Conservation (phyloP, 2,329 filamentous ascomycete genomes). For the Colletotrichum sp. region DNA sequence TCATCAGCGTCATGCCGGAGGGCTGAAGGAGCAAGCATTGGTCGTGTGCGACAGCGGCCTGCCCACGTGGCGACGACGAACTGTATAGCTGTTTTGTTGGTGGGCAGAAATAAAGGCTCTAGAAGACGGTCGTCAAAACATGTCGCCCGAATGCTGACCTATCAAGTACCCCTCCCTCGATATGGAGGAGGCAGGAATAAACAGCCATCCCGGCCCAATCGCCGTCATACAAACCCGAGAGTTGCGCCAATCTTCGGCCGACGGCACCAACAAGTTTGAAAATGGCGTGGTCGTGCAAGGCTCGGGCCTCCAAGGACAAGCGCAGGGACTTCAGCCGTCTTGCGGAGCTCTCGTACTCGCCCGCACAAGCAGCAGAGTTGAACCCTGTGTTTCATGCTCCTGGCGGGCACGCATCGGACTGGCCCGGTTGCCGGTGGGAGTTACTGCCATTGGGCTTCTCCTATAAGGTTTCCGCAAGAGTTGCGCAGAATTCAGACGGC, state of each 20-base stretch:
- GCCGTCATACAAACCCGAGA: neutral
- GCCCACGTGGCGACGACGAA: neutral
- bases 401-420: neutral
- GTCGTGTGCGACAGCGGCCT: neutral
- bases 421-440: neutral
- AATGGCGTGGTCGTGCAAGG: neutral
- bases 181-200: neutral
- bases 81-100: neutral
- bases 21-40: neutral
- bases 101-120: neutral
- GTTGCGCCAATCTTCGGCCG: neutral
- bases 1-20: neutral
- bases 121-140: neutral
- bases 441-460: neutral
- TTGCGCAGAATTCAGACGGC: neutral
- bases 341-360: neutral
- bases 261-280: neutral
- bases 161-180: neutral
- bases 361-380: neutral
- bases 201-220: neutral
- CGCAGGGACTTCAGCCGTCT: neutral
- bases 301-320: neutral
- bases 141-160: neutral
- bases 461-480: neutral
- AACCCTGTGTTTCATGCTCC: neutral